These are phyloP conservation scores for Cercophora sp. DNA, from an alignment of 495 filamentous ascomycete genomes.

Conservation along the genomic window DNA sequence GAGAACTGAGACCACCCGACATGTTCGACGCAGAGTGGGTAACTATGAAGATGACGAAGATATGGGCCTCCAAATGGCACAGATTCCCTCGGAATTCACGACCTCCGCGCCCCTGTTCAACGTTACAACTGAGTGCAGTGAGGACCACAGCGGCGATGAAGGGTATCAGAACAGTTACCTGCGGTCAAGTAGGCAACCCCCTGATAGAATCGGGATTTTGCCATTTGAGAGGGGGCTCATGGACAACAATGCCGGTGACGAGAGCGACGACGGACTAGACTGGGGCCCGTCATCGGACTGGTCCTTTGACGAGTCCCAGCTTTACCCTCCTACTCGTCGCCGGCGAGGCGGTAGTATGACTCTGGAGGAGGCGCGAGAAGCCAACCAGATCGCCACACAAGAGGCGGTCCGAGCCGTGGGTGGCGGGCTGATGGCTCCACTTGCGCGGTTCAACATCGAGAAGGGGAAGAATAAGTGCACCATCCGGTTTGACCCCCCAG, in stretches of 20 bases:
- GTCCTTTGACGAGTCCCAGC: conserved; percentile 5
- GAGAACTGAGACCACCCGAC: too few species aligned
- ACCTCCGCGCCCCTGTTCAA: conserved; percentile 37
- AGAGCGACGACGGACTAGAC: conserved; percentile 35
- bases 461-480: conserved; percentile 77
- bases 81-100: conserved; percentile 51
- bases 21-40: background rate
- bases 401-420: conserved; percentile 53
- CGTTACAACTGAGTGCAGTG: conserved; percentile 51
- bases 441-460: conserved; percentile 76
- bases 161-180: conserved; percentile 10
- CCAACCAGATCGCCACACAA: conserved; percentile 49
- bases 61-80: conserved; percentile 42
- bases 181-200: conserved; percentile 25
- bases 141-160: conserved; percentile 45
- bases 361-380: conserved; percentile 47
- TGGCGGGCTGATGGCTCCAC: conserved; percentile 58
- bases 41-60: conserved; percentile 51
- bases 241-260: too few species aligned
- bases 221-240: conserved; percentile 50
- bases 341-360: conserved; percentile 25
- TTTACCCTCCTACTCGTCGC: background rate
- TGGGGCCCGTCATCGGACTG: conserved; percentile 14
- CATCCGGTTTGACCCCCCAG: conserved; percentile 82
- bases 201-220: conserved; percentile 47